Conservation (phyloP, 2,329 filamentous ascomycete genomes). For the Penicillium brasilianum region DNA sequence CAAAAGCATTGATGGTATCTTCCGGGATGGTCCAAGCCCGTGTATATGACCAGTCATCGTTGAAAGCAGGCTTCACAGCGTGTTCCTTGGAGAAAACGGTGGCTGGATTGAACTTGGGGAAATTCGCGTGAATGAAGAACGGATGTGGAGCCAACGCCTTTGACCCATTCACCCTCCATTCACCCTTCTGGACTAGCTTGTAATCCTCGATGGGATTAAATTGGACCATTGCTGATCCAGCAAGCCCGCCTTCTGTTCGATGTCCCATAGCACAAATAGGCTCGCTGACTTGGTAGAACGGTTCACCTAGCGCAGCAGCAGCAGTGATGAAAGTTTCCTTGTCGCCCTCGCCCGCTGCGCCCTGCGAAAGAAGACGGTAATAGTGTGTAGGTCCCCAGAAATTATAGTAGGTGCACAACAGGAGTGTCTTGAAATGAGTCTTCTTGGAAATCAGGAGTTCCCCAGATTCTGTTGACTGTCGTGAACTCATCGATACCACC, state of each 20-base stretch:
- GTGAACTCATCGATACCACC: conserved; percentile 37
- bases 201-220: conserved; percentile 43
- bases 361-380: conserved; percentile 48
- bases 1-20: conserved; percentile 36
- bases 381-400: conserved; percentile 58
- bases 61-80: conserved; percentile 31
- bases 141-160: conserved; percentile 34
- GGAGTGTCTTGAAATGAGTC: conserved; percentile 52
- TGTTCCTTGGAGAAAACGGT: conserved; percentile 37
- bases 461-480: conserved; percentile 52
- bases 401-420: conserved; percentile 61
- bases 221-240: conserved; percentile 45
- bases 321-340: conserved; percentile 56
- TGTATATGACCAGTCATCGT: conserved; percentile 35
- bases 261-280: conserved; percentile 39
- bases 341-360: conserved; percentile 53
- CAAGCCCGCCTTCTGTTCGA: conserved; percentile 32
- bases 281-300: conserved; percentile 50
- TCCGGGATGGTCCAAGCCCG: conserved; percentile 37
- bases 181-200: conserved; percentile 28
- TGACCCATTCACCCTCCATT: conserved; percentile 35
- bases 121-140: conserved; percentile 46
- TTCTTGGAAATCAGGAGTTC: conserved; percentile 56
- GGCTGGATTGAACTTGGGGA: conserved; percentile 45
- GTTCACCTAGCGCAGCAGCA: conserved; percentile 43